Percentiles rank a stretch among this genome's conserved stretches.
phyloP scores from a whole-genome alignment of 768 basidiomycete species.

The Trametes cinnabarina region DNA sequence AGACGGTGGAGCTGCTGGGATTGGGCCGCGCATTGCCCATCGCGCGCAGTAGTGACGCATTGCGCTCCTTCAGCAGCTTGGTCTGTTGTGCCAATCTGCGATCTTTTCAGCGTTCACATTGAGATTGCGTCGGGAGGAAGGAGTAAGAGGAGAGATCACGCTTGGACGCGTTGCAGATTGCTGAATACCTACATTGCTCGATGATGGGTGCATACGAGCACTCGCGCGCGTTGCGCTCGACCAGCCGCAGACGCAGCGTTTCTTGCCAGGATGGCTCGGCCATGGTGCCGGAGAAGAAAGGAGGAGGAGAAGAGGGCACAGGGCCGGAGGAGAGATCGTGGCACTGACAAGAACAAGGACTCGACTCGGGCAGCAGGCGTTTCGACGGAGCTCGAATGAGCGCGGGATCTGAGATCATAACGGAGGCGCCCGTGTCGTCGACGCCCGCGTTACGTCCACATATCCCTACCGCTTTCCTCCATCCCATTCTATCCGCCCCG shows the following conservation, averaged over 20 bases:
- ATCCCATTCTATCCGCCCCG: conserved; percentile 13
- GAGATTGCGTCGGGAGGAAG: conserved; percentile 9
- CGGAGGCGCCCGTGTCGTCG: conserved; percentile 16
- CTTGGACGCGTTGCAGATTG: conserved; percentile 1
- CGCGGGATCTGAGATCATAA: conserved; percentile 22
- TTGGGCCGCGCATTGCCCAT: conserved; percentile 69
- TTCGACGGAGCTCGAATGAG: conserved; percentile 28
- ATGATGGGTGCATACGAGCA: conserved; percentile 81
- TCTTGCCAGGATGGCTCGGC: conserved; percentile 86
- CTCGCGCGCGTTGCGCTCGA: conserved; percentile 81
- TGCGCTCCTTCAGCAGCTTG: conserved; percentile 87
- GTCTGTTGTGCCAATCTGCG: conserved; percentile 90
- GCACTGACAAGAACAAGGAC: conserved; percentile 13
- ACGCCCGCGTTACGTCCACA: conserved; percentile 13
- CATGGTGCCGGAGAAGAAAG: conserved; percentile 44
- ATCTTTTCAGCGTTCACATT: conserved; percentile 52
- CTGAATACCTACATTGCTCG: conserved; percentile 74
- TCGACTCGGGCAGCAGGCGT: conserved; percentile 15
- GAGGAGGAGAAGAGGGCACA: not conserved
- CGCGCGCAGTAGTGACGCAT: conserved; percentile 82
- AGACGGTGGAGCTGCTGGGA: conserved; percentile 60
- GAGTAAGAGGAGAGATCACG: conserved; percentile 1
- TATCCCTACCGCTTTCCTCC: conserved; percentile 13
- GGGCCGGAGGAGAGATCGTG: conserved; percentile 5
- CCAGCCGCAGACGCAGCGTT: conserved; percentile 70